Evolutionary conservation across 1,284 basidiomycete species (phyloP).

Genomic region (Ustilago bromivora): DNA sequence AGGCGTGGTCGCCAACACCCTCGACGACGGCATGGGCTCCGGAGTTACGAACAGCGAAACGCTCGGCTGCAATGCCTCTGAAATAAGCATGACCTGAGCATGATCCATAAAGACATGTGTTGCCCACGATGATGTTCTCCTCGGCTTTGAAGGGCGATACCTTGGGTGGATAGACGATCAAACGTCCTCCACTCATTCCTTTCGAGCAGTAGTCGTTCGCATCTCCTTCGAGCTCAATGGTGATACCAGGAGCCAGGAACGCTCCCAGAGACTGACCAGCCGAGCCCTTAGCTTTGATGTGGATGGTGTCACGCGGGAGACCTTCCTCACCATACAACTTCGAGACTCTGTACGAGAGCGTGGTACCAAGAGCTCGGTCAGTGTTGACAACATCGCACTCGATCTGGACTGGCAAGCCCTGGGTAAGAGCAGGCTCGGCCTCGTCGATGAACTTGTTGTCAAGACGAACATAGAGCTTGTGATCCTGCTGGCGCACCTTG

Average conservation of each 20-base stretch:
- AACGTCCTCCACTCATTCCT: constrained; percentile 59
- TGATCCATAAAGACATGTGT: constrained; percentile 60
- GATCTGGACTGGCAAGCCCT: constrained; percentile 66
- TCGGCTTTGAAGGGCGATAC: constrained; percentile 65
- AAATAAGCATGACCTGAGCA: constrained; percentile 64
- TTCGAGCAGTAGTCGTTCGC: constrained; percentile 64
- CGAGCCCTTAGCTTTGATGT: constrained; percentile 66
- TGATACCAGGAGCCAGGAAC: constrained; percentile 66
- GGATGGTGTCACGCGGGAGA: constrained; percentile 65
- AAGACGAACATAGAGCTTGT: constrained; percentile 65
- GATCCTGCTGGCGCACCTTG: constrained; percentile 68
- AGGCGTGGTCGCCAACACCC: constrained; percentile 62
- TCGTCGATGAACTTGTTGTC: constrained; percentile 69
- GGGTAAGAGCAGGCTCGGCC: constrained; percentile 62
- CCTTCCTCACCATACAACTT: constrained; percentile 67
- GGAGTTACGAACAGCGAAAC: constrained; percentile 68
- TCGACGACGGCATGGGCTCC: constrained; percentile 67
- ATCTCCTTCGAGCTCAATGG: constrained; percentile 66
- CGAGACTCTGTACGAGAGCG: constrained; percentile 67
- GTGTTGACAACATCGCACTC: constrained; percentile 68
- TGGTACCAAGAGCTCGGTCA: constrained; percentile 66
- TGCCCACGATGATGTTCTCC: constrained; percentile 65
- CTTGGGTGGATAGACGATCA: constrained; percentile 67
- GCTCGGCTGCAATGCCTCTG: constrained; percentile 64
- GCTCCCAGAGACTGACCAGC: constrained; percentile 67